Conservation (phyloP, 345 rosid species). For the Citrus inodora region DNA sequence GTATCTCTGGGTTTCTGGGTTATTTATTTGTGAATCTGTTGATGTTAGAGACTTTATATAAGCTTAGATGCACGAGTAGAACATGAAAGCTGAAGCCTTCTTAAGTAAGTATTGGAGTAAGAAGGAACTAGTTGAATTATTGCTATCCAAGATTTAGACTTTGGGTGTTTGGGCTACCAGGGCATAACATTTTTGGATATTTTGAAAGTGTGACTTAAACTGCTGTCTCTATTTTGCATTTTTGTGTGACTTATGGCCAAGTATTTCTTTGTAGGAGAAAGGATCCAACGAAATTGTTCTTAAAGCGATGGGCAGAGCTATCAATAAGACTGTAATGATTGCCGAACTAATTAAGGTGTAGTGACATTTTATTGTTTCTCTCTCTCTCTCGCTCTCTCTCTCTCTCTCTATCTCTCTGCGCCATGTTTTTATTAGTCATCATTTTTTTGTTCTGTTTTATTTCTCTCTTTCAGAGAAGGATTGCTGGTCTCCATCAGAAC, state of each 20-base stretch:
- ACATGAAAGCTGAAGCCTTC: background rate
- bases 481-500: slow-evolving; percentile 75
- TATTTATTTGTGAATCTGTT: background rate
- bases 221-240: background rate
- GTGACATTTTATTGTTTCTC: background rate
- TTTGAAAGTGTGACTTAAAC: background rate
- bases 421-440: background rate
- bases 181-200: background rate
- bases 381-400: background rate
- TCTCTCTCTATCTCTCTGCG: background rate
- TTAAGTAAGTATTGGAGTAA: background rate
- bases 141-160: background rate
- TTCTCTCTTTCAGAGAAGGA: slow-evolving; percentile 55
- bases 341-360: slow-evolving; percentile 63
- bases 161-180: background rate
- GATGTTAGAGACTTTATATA: background rate
- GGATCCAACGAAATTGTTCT: slow-evolving; percentile 57
- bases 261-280: slow-evolving; percentile 41
- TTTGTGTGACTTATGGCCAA: background rate
- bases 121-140: background rate
- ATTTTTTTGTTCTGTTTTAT: background rate
- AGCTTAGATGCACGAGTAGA: background rate
- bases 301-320: slow-evolving; percentile 85
- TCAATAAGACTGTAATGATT: slow-evolving; percentile 71
- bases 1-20: background rate